Evolutionary conservation across 2,329 filamentous ascomycete species (phyloP), one percentile per base, ranked within the genome.

Genomic region (Calonectria fujianensis): DNA sequence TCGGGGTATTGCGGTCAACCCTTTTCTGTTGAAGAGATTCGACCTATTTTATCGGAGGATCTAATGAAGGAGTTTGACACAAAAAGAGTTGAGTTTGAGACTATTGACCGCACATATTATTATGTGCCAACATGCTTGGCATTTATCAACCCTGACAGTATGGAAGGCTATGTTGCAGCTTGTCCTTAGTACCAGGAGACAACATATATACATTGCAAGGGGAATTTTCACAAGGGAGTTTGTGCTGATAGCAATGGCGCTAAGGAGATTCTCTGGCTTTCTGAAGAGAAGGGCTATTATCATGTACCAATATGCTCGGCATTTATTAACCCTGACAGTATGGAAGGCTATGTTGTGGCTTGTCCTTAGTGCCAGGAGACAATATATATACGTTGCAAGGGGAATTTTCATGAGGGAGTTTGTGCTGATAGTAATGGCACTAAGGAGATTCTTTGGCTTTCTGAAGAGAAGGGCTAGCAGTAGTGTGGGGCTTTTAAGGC

Each of bases 171-270:
- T 0, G 59, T 83, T 0, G 90, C 84, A 0, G 81, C 57, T 0
- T 93, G 91, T 41, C 71, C 76, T 0, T 59, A 75, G 0, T 93
- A 91, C 69, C 0, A 24, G 0, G 70, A 37, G 0, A 78, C n/a
- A 0, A 93, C 91, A 0, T 93, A 91, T 70, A 79, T 75, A 0
- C 81, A 81, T 0, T 93, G 91, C 83, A 92, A 91, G 73, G 78
- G 70, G 5, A 70, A 67, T 0, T 74, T 80, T 0, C 91, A 93
- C 67, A 13, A 20, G 0, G 87, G 85, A 0, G 86, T 90, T 29
- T 93, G 90, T 73, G 86, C 87, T 0, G 69, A 85, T 0, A 89
- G 92, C 54, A 73, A 76, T 0, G 81, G 78, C 0, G 74, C 87
- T 0, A 82, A 88, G 54, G 77, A 85, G 39, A 54, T 91, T 0